Evolutionary conservation across 2,329 filamentous ascomycete genomes (phyloP), one percentile per base, ranked within the genome.

Genomic region (Curvularia sp.): DNA sequence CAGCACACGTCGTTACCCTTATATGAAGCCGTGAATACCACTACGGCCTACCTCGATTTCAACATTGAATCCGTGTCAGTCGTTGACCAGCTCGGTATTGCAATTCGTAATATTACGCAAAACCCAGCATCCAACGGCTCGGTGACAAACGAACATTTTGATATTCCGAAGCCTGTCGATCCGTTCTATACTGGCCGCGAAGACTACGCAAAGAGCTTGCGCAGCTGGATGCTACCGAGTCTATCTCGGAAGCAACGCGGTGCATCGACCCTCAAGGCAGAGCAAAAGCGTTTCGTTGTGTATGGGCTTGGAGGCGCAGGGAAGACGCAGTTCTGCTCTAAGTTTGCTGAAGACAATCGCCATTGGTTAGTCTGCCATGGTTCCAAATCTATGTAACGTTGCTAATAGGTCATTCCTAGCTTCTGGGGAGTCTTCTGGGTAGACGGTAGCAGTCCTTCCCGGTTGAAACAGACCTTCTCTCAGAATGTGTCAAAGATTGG

Each of bases 261-360:
- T 22, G 22, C 39, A 42, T 13, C 39, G 39, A n/a, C 8, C 10
- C 9, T 31, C 39, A 44, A 52, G 39, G 13, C 35, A 30, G 30
- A 58, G 15, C 59, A 58, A 15, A 59, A 57, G n/a, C 53, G 54
- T 13, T 63, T 59, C 60, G 68, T 48, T 58, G 74, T 48, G 48
- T 71, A 74, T 58, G 77, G 77, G 13, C 57, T 79, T 24, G 75
- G 74, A n/a, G 78, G 78, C 12, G 75, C 75, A 44, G 77, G 78
- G 10, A 80, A 79, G 62, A 79, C 75, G 4, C 74, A 79, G 57
- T 70, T 79, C 28, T 77, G 71, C 53, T 66, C 61, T 7, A 78
- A 78, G 57, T 79, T 72, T 68, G 77, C 71, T 3, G 55, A 73
- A 49, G 66, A 78, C 12, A 73, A 78, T 53, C 67, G 69, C 31